Evolutionary conservation across 208 protist genomes (phyloP).

Genomic region (Herpetomonas tarakana): DNA sequence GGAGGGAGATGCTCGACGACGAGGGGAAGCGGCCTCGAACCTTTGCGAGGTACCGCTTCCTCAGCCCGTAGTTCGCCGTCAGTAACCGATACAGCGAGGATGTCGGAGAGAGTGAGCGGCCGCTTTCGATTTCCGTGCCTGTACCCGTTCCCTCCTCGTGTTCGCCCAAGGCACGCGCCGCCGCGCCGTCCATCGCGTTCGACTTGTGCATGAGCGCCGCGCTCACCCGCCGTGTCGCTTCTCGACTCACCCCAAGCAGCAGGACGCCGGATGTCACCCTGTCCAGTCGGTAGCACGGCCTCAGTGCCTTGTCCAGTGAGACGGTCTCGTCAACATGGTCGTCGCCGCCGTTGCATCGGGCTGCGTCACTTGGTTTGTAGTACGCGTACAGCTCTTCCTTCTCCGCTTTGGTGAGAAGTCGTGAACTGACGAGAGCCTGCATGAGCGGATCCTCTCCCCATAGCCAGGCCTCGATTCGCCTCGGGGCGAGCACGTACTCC

Average conservation of each 20-base stretch:
- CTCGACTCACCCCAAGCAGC: constrained; percentile 49
- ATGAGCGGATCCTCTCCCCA: constrained; percentile 47
- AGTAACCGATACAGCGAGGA: not conserved
- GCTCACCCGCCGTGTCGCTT: constrained; percentile 48
- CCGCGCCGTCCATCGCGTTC: constrained; percentile 43
- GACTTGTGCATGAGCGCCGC: constrained; percentile 61
- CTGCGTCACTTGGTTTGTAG: constrained; percentile 24
- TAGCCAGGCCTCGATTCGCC: constrained; percentile 68
- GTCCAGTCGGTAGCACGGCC: constrained; percentile 85
- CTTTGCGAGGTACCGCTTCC: constrained; percentile 33
- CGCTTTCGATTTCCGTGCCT: too few relatives aligned
- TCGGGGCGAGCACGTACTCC: constrained; percentile 82
- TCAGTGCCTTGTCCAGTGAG: constrained; percentile 37
- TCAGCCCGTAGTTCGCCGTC: constrained; percentile 8
- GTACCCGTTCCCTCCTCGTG: too few relatives aligned
- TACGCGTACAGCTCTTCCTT: constrained; percentile 57
- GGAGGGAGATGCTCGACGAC: not conserved
- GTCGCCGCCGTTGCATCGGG: not conserved
- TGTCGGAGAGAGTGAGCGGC: too few relatives aligned
- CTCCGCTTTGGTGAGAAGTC: constrained; percentile 32
- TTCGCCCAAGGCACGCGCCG: constrained; percentile 14
- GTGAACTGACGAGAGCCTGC: constrained; percentile 68
- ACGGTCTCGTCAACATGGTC: constrained; percentile 23
- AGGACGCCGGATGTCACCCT: constrained; percentile 88
- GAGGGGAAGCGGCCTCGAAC: not conserved